phyloP scores from a whole-genome alignment of 306 rosid species.

The Cucurbita pepo region DNA sequence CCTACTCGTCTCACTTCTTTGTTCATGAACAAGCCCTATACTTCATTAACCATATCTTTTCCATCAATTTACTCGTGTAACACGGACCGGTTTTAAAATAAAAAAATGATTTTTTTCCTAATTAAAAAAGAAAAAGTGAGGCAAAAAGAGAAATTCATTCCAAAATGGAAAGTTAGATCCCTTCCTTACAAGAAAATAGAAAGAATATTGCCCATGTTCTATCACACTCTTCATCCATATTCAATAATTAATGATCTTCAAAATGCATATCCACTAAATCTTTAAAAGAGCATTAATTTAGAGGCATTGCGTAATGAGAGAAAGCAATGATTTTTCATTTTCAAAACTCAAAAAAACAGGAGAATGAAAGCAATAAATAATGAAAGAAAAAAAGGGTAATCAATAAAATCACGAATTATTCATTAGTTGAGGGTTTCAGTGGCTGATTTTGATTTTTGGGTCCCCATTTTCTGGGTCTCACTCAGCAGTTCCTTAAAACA shows the following conservation, averaged over 20 bases:
- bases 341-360: neutral
- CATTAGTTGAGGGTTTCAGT: neutral
- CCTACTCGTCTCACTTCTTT: too few species aligned
- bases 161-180: neutral
- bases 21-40: too few species aligned
- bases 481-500: conserved; percentile 59
- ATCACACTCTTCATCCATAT: neutral
- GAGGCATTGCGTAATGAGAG: too few species aligned
- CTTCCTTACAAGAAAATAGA: neutral
- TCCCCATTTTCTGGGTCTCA: conserved; percentile 17
- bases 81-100: too few species aligned
- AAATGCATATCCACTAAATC: neutral
- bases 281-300: neutral
- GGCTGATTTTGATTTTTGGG: neutral
- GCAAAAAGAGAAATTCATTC: neutral
- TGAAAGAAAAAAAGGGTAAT: neutral
- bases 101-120: too few species aligned
- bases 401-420: neutral
- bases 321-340: neutral
- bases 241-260: neutral
- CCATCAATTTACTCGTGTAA: too few species aligned
- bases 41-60: too few species aligned
- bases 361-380: neutral
- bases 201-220: neutral
- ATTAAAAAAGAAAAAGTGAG: too few species aligned